A percentile compares a stretch with the other conserved stretches of the same genome.
phyloP scores from a whole-genome alignment of 345 rosid species.

The Moringa oleifera region DNA sequence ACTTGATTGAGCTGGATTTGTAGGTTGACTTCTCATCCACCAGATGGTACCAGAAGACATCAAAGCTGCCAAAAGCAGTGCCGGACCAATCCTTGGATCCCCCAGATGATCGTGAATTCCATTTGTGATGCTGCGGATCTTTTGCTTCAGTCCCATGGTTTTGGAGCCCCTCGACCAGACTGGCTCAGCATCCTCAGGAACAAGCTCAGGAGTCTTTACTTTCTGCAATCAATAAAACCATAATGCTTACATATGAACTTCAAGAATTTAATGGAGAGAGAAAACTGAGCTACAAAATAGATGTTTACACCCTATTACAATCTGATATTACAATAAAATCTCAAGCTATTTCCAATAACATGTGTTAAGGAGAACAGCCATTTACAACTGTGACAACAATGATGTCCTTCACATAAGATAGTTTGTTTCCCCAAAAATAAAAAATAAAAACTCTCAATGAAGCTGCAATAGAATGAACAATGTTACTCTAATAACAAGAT shows the following conservation, averaged over 20 bases:
- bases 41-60: constrained; percentile 63
- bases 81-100: constrained; percentile 84
- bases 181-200: constrained; percentile 71
- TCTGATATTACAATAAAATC: background rate
- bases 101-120: constrained; percentile 40
- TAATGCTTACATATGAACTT: too few species aligned
- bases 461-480: background rate
- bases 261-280: too few species aligned
- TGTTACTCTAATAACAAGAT: background rate
- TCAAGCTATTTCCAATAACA: too few species aligned
- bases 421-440: too few species aligned
- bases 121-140: constrained; percentile 24
- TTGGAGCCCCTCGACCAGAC: constrained; percentile 61
- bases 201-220: constrained; percentile 73
- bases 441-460: constrained; percentile 2
- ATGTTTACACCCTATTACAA: background rate
- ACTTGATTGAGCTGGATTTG: constrained; percentile 32
- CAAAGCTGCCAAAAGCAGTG: constrained; percentile 73
- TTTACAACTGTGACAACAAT: too few species aligned
- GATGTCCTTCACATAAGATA: too few species aligned
- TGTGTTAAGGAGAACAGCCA: too few species aligned
- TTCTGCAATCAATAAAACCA: constrained; percentile 37
- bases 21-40: constrained; percentile 56
- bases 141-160: constrained; percentile 54
- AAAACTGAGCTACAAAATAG: too few species aligned